Base-by-base conservation (phyloP, 352 stramenopile genomes). In the Globisporangium apiculatum region DNA sequence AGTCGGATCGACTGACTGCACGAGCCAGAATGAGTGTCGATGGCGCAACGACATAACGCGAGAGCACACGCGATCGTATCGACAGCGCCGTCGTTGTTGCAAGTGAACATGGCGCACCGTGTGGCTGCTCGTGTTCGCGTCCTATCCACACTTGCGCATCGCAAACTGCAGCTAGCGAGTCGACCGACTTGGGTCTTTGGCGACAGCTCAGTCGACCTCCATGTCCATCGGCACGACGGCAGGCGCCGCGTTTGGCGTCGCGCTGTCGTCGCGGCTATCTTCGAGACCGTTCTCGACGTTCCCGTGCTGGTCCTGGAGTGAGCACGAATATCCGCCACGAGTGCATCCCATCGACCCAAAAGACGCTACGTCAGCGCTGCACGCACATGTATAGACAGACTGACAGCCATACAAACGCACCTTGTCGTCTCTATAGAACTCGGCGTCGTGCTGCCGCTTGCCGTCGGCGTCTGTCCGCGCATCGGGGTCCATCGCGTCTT, bases 341-440 rank as follows among this genome's bases (percentile, higher is more conserved):
- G 42, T 17, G 6, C 12, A 56, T 37, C 36, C n/a, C 47, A 18
- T 51, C 35, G 24, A 31, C 24, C 24, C 24, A 31, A 31, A 31
- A 31, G 24, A 2, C 24, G 24, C 50, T 15, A 11, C 31, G 31
- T 24, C 31, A 48, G 7, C 10, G 9, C 24, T 7, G 38, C 48
- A 52, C 18, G 7, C 6, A 17, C 24, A 54, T 5, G 7, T 17
- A 18, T 38, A 49, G 18, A 15, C 12, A 7, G 41, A 14, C 0
- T 4, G 15, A 41, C 14, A 6, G 31, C 24, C 24, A 31, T 31
- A 31, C 24, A 31, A 31, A 37, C 51, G 9, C 50, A 86, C 81
- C 67, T 93, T 87, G 47, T 91, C 84, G 55, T 91, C 73, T 58
- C 55, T 71, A 79, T 89, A 94, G 65, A 91, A 91, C 58, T 94